Evolutionary conservation across 768 basidiomycete species (phyloP).

Genomic region (Tylopilus balloui): DNA sequence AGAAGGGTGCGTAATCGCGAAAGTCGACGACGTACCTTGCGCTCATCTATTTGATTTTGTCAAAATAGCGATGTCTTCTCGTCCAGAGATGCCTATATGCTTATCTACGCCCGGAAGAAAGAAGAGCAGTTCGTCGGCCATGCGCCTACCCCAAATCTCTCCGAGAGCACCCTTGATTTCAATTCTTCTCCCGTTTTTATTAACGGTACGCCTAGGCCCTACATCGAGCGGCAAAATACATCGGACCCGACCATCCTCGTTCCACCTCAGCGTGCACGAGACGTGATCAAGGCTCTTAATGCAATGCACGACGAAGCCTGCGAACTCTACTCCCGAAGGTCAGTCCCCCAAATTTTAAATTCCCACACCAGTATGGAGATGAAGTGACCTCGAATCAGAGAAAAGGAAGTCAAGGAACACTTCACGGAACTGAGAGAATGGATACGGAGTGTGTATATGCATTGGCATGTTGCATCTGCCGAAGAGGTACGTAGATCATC

Average conservation of each 20-base stretch:
- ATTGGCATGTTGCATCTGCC: slow-evolving; percentile 51
- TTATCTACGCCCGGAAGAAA: slow-evolving; percentile 70
- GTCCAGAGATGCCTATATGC: slow-evolving; percentile 92
- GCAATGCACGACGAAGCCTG: slow-evolving; percentile 50
- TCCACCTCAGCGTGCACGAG: slow-evolving; percentile 54
- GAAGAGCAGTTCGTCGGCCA: slow-evolving; percentile 9
- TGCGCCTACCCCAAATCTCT: slow-evolving; percentile 15
- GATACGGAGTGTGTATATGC: slow-evolving; percentile 56
- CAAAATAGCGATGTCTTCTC: slow-evolving; percentile 44
- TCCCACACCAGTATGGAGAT: slow-evolving; percentile 15
- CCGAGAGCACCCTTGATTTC: slow-evolving; percentile 15
- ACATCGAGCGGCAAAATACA: slow-evolving; percentile 5
- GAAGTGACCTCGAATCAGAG: slow-evolving; percentile 32
- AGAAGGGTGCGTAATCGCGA: slow-evolving; percentile 78
- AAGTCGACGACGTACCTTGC: slow-evolving; percentile 45
- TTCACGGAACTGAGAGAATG: slow-evolving; percentile 51
- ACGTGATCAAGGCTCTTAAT: slow-evolving; percentile 54
- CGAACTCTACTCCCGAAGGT: slow-evolving; percentile 46
- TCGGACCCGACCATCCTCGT: slow-evolving; percentile 25
- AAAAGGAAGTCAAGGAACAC: slow-evolving; percentile 35
- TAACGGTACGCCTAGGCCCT: slow-evolving; percentile 20
- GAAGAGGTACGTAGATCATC: slow-evolving; percentile 41
- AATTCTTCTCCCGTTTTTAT: slow-evolving; percentile 13
- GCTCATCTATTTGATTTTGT: slow-evolving; percentile 20
- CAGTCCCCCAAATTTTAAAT: slow-evolving; percentile 23